phyloP scores from a whole-genome alignment of 2,329 filamentous ascomycete species.

The Pestalotiopsis fici region DNA sequence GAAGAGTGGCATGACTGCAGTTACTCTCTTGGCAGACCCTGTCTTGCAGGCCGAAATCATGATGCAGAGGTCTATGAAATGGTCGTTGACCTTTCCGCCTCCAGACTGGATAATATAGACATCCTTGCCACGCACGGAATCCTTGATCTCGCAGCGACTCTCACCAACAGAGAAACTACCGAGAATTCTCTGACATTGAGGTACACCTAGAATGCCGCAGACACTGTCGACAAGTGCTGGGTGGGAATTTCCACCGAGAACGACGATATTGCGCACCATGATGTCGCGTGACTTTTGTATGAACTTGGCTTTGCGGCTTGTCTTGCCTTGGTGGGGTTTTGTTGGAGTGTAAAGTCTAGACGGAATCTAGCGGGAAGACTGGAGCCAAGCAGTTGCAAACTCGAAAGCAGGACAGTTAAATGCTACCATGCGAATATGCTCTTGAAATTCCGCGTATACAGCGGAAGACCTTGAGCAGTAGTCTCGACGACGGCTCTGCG shows the following conservation, averaged over 20 bases:
- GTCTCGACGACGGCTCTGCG: neutral
- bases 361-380: neutral
- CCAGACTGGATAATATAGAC: conserved; percentile 98
- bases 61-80: conserved; percentile 95
- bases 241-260: conserved; percentile 92
- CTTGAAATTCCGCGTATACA: neutral
- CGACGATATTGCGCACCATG: conserved; percentile 91
- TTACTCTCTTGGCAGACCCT: conserved; percentile 88
- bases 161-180: conserved; percentile 95
- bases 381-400: neutral
- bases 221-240: conserved; percentile 84
- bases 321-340: neutral
- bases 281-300: conserved; percentile 3
- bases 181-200: conserved; percentile 80
- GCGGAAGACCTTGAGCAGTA: neutral
- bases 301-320: neutral
- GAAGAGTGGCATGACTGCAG: conserved; percentile 91
- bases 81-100: conserved; percentile 91
- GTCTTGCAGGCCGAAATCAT: conserved; percentile 98
- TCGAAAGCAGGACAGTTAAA: neutral
- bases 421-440: neutral
- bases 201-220: conserved; percentile 85
- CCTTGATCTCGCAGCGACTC: conserved; percentile 91
- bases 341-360: neutral
- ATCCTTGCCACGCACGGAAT: conserved; percentile 97